Percentiles rank a stretch among this genome's conserved stretches.
phyloP scores from a whole-genome alignment of 208 protist species.

The Trypanosoma mega region DNA sequence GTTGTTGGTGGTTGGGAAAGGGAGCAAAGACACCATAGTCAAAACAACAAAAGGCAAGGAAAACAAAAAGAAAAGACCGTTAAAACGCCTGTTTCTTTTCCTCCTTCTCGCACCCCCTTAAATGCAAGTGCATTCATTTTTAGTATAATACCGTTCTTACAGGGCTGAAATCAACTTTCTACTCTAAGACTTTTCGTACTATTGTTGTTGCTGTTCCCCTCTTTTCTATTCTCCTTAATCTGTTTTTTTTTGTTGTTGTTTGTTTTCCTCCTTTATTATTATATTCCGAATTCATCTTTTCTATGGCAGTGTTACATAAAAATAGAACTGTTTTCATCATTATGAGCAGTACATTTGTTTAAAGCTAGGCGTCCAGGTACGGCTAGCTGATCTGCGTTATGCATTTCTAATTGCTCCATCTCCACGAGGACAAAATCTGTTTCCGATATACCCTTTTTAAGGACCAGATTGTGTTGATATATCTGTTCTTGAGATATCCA shows the following conservation, averaged over 20 bases:
- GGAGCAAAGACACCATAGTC: not conserved
- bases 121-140: no score
- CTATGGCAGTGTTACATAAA: constrained; percentile 16
- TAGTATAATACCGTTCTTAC: no score
- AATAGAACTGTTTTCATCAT: constrained; percentile 5
- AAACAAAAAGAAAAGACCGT: constrained; percentile 4
- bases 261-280: constrained; percentile 13
- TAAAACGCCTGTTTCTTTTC: no score
- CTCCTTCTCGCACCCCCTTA: no score
- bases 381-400: constrained; percentile 83
- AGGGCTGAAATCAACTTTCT: no score
- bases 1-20: no score
- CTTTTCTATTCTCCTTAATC: not conserved
- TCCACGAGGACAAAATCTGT: constrained; percentile 63
- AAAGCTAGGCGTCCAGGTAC: constrained; percentile 79
- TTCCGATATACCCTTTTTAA: constrained; percentile 26
- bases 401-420: constrained; percentile 82
- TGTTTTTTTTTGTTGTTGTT: not conserved
- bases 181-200: no score
- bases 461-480: constrained; percentile 47
- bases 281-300: constrained; percentile 12
- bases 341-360: constrained; percentile 14
- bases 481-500: constrained; percentile 88
- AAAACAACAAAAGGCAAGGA: constrained; percentile 6
- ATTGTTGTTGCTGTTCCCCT: not conserved